Conservation (phyloP, 1,284 basidiomycete genomes). For the Cutaneotrichosporon daszewskae region DNA sequence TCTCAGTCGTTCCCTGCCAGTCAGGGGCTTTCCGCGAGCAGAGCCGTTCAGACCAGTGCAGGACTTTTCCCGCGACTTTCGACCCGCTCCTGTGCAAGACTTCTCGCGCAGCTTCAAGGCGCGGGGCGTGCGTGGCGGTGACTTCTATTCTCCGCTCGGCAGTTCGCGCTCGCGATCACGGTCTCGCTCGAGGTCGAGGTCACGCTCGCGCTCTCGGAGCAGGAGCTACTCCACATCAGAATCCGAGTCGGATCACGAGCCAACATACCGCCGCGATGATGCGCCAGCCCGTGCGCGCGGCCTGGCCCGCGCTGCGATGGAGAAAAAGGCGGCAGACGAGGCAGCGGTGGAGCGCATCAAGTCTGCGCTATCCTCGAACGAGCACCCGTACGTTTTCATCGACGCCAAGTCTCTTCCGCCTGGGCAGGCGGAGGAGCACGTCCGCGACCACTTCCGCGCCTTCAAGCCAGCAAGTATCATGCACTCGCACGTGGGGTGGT, state of each 20-base stretch:
- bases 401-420: constrained; percentile 30
- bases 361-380: constrained; percentile 30
- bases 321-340: constrained; percentile 26
- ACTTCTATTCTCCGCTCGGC: constrained; percentile 11
- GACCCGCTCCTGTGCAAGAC: constrained; percentile 9
- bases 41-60: not conserved
- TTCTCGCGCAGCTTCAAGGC: constrained; percentile 16
- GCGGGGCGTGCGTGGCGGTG: constrained; percentile 1
- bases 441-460: constrained; percentile 40
- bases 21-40: constrained; percentile 6
- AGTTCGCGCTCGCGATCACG: constrained; percentile 5
- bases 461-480: constrained; percentile 42
- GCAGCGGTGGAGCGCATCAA: constrained; percentile 26
- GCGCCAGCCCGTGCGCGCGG: constrained; percentile 12
- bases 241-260: constrained; percentile 29
- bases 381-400: constrained; percentile 35
- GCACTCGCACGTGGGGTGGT: constrained; percentile 36
- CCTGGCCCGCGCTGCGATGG: constrained; percentile 6
- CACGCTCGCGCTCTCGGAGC: constrained; percentile 21
- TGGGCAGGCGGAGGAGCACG: constrained; percentile 22
- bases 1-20: constrained; percentile 20
- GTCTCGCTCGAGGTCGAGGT: constrained; percentile 13
- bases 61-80: constrained; percentile 11
- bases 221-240: constrained; percentile 13
- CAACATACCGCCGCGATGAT: constrained; percentile 17